Conservation (phyloP, 1,284 basidiomycete genomes). For the Termitomyces sp. region DNA sequence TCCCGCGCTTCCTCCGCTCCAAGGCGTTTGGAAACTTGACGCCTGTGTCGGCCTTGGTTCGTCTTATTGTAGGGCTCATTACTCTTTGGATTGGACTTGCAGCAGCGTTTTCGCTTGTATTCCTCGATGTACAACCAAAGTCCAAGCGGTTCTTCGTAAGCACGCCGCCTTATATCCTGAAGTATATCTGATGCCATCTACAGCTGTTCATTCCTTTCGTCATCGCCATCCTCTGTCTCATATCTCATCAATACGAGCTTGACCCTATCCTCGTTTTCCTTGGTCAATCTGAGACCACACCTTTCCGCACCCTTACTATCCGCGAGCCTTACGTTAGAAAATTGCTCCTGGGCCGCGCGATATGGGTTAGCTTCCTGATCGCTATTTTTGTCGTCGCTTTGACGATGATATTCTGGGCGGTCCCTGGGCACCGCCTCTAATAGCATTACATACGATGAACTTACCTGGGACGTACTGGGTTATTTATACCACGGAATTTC, state of each 20-base stretch:
- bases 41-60: conserved; percentile 80
- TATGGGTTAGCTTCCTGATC: conserved; percentile 78
- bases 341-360: conserved; percentile 79
- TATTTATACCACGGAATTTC: conserved; percentile 13
- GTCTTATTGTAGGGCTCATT: conserved; percentile 80
- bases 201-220: conserved; percentile 93
- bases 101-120: conserved; percentile 87
- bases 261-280: conserved; percentile 89
- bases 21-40: conserved; percentile 98
- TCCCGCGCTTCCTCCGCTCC: conserved; percentile 89
- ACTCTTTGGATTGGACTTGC: conserved; percentile 91
- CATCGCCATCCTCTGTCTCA: conserved; percentile 84
- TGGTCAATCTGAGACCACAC: conserved; percentile 83
- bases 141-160: conserved; percentile 91
- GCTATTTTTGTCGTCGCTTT: conserved; percentile 67
- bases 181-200: conserved; percentile 5
- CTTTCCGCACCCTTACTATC: conserved; percentile 87
- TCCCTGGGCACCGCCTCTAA: conserved; percentile 82
- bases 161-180: conserved; percentile 19
- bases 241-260: conserved; percentile 94
- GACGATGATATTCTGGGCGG: conserved; percentile 86
- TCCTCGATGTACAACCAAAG: conserved; percentile 88
- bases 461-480: conserved; percentile 2
- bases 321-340: conserved; percentile 91
- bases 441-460: conserved; percentile 25